Evolutionary conservation across 2,329 filamentous ascomycete genomes (phyloP).

Genomic region (Cucurbitaria berberidis): DNA sequence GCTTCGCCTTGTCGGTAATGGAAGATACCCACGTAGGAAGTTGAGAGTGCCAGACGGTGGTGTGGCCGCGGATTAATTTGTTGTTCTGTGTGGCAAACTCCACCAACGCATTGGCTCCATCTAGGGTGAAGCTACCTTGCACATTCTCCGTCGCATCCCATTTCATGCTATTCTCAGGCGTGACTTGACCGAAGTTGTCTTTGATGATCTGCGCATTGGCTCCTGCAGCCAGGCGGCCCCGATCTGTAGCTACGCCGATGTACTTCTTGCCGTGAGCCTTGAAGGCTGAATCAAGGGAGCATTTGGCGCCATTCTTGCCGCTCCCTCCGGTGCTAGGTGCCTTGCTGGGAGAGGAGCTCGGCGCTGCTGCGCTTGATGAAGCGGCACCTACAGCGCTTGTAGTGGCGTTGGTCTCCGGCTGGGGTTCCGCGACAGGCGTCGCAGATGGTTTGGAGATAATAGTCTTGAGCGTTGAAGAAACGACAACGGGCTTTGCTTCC

Average conservation of each 20-base stretch:
- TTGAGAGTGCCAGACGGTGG: constrained; percentile 66
- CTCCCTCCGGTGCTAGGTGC: constrained; percentile 10
- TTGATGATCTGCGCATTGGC: constrained; percentile 64
- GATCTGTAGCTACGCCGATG: constrained; percentile 65
- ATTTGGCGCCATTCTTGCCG: constrained; percentile 28
- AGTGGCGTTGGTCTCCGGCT: neutral
- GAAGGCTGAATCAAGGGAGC: constrained; percentile 60
- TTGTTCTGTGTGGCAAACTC: constrained; percentile 63
- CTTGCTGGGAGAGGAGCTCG: constrained; percentile 13
- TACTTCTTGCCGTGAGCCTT: constrained; percentile 70
- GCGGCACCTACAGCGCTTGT: neutral
- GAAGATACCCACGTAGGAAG: constrained; percentile 63
- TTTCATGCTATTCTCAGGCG: constrained; percentile 73
- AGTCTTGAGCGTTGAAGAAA: constrained; percentile 5
- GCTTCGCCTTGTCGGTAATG: constrained; percentile 58
- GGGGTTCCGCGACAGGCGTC: neutral
- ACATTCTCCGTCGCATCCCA: constrained; percentile 64
- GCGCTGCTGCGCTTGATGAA: neutral
- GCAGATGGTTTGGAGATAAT: constrained; percentile 1
- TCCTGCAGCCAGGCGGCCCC: constrained; percentile 57
- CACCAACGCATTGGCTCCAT: constrained; percentile 65
- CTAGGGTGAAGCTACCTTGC: constrained; percentile 62
- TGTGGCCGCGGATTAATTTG: constrained; percentile 68
- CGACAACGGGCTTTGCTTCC: constrained; percentile 7
- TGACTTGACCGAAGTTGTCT: constrained; percentile 68